Evolutionary conservation across 345 rosid genomes (phyloP).

Genomic region (Carallia brachiata): DNA sequence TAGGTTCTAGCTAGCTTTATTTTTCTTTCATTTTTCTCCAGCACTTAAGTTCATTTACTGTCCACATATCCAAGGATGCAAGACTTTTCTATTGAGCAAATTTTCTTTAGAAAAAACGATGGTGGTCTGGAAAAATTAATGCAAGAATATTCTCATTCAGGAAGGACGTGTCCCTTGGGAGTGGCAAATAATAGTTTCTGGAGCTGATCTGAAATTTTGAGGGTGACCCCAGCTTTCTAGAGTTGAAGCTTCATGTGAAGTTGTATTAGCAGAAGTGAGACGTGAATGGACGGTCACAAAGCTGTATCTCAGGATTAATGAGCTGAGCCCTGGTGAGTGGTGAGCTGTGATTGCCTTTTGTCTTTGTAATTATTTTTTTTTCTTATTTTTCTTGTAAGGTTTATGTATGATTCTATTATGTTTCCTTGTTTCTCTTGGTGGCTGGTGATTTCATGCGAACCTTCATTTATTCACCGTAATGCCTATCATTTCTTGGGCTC

Average conservation of each 20-base stretch:
- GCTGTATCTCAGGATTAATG: constrained; percentile 9
- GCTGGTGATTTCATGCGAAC: constrained; percentile 13
- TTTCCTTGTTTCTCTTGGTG: constrained; percentile 7
- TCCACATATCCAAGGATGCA: neutral
- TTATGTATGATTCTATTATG: constrained; percentile 2
- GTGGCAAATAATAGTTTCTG: neutral
- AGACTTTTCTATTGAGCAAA: neutral
- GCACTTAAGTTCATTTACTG: neutral
- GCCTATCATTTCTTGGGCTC: neutral
- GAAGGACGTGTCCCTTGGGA: neutral
- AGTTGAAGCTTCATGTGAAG: constrained; percentile 12
- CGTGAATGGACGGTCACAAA: neutral
- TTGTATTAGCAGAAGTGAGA: constrained; percentile 18
- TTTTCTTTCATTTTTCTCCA: neutral
- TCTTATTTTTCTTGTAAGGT: neutral
- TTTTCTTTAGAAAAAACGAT: neutral
- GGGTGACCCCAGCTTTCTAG: neutral
- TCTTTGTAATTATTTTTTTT: neutral
- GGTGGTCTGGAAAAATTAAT: constrained; percentile 1
- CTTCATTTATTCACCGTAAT: constrained; percentile 12
- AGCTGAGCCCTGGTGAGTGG: constrained; percentile 6
- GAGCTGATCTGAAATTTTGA: neutral
- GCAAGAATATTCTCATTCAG: constrained; percentile 10
- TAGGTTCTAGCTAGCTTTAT: neutral
- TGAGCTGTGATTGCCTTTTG: no score